These are phyloP conservation scores for Ascocoryne sarcoides DNA, from an alignment of 2,329 filamentous ascomycete genomes.

Conservation along the genomic window DNA sequence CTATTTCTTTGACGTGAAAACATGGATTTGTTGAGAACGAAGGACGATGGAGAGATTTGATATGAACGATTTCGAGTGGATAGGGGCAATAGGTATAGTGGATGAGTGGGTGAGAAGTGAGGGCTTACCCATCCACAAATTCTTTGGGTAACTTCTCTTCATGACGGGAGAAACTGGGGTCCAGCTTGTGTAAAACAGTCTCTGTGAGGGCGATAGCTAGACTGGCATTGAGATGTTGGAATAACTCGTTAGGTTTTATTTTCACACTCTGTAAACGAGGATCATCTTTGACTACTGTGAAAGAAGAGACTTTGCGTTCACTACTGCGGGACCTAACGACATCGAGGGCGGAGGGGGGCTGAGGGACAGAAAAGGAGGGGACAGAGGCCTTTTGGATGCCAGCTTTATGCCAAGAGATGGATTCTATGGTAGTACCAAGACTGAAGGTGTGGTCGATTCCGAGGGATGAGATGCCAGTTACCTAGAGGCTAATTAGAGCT, in stretches of 20 bases:
- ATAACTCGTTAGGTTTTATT: conserved; percentile 43
- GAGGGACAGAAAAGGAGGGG: conserved; percentile 49
- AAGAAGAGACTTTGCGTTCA: conserved; percentile 42
- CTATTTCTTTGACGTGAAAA: too few relatives aligned
- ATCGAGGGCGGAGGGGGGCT: conserved; percentile 39
- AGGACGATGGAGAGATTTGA: too few relatives aligned
- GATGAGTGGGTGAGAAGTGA: too few relatives aligned
- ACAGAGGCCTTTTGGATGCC: conserved; percentile 57
- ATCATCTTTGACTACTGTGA: conserved; percentile 38
- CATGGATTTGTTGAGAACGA: too few relatives aligned
- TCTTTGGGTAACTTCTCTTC: neutral
- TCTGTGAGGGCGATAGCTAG: conserved; percentile 44
- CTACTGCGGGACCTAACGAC: conserved; percentile 42
- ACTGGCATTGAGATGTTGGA: conserved; percentile 51
- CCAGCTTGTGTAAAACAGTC: conserved; percentile 37
- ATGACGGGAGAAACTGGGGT: conserved; percentile 20
- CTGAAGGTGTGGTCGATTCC: conserved; percentile 60
- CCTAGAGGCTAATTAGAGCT: too few relatives aligned
- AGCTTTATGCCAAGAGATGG: conserved; percentile 68
- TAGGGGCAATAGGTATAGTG: too few relatives aligned
- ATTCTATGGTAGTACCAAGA: conserved; percentile 52
- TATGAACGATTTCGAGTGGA: too few relatives aligned
- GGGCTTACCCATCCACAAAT: too few relatives aligned
- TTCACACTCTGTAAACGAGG: conserved; percentile 35
- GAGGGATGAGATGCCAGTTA: conserved; percentile 53